Percentiles rank a stretch among this genome's conserved stretches.
phyloP scores from a whole-genome alignment of 805 yeast genomes.

The Kuraishia molischiana region DNA sequence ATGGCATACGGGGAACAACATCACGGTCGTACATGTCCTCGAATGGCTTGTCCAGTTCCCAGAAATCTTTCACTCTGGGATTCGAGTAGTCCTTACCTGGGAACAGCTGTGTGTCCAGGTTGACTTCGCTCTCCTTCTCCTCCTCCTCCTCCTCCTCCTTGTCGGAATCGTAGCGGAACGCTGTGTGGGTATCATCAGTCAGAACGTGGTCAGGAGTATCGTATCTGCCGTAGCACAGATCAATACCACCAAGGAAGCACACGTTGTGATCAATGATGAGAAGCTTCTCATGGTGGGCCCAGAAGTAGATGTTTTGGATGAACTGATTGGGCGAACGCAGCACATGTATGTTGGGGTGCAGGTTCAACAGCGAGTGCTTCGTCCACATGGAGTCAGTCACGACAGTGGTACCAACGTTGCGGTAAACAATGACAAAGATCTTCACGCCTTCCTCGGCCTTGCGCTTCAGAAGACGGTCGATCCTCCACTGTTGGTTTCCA shows the following conservation, averaged over 20 bases:
- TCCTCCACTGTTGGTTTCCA: conserved; percentile 89
- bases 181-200: conserved; percentile 51
- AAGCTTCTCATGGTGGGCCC: conserved; percentile 98
- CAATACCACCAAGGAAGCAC: conserved; percentile 93
- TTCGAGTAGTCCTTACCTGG: conserved; percentile 98
- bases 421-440: conserved; percentile 80
- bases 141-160: background rate
- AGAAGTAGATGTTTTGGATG: conserved; percentile 83
- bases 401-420: conserved; percentile 90
- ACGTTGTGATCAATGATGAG: conserved; percentile 79
- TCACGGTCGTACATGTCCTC: conserved; percentile 87
- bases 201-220: conserved; percentile 95
- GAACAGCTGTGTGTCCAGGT: conserved; percentile 41
- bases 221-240: conserved; percentile 89
- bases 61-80: conserved; percentile 87
- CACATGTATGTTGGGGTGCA: conserved; percentile 81
- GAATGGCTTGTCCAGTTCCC: conserved; percentile 71
- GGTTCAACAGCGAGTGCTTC: conserved; percentile 79
- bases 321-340: conserved; percentile 94
- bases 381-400: conserved; percentile 93
- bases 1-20: conserved; percentile 88
- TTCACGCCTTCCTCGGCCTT: conserved; percentile 95
- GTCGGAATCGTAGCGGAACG: conserved; percentile 14
- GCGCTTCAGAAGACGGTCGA: conserved; percentile 78
- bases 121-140: background rate